phyloP scores from a whole-genome alignment of 2,329 filamentous ascomycete genomes.

The Fusarium albosuccineum region DNA sequence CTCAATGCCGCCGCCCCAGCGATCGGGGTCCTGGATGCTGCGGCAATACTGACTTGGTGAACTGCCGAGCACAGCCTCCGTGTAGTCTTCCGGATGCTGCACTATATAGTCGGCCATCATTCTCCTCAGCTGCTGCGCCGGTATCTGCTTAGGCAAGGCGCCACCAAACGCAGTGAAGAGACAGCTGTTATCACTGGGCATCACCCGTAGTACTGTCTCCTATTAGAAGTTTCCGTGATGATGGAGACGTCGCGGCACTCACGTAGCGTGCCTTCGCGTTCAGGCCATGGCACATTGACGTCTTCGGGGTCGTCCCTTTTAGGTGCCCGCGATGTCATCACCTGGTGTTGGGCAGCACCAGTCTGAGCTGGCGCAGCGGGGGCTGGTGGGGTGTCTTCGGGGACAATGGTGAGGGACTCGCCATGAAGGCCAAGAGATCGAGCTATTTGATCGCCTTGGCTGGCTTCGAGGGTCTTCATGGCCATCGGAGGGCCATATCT shows the following conservation, averaged over 20 bases:
- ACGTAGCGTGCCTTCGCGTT: conserved; percentile 65
- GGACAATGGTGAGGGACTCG: conserved; percentile 65
- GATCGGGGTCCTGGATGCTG: conserved; percentile 83
- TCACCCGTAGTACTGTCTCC: conserved; percentile 81
- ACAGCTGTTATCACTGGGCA: conserved; percentile 97
- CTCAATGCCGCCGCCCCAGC: conserved; percentile 94
- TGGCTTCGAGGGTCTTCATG: conserved; percentile 75
- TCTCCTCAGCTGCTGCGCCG: conserved; percentile 72
- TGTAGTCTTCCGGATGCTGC: conserved; percentile 78
- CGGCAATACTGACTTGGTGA: conserved; percentile 81
- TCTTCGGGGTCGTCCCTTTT: conserved; percentile 45
- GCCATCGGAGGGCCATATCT: conserved; percentile 84
- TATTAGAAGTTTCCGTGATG: conserved; percentile 14
- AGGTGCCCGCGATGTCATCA: conserved; percentile 2
- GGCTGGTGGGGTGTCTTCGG: conserved; percentile 50
- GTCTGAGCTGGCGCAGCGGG: conserved; percentile 19
- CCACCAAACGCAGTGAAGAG: conserved; percentile 91
- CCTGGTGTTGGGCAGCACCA: conserved; percentile 10
- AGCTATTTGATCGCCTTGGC: conserved; percentile 63
- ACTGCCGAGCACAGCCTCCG: conserved; percentile 80
- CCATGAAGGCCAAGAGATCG: conserved; percentile 62
- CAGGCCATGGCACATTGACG: conserved; percentile 62
- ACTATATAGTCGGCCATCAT: conserved; percentile 86
- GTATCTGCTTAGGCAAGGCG: conserved; percentile 72
- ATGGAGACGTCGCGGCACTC: conserved; percentile 18